Evolutionary conservation across 495 filamentous ascomycete genomes (phyloP), one percentile per base, ranked within the genome.

Genomic region (Penicillium alfredii): DNA sequence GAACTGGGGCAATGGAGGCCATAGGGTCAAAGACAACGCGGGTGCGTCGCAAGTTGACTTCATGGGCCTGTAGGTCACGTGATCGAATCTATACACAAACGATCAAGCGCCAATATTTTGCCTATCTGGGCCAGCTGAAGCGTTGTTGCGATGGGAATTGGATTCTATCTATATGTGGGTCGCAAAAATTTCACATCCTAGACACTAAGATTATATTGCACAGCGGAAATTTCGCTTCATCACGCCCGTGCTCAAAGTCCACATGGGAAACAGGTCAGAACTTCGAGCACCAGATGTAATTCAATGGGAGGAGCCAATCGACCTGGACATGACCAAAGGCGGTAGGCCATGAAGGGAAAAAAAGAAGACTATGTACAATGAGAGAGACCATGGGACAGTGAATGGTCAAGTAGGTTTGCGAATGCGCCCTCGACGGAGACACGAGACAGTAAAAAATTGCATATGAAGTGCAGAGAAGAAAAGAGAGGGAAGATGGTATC

Each of bases 331-430:
- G 38, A 22, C 34, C 51, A 47, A 33, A 35, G 14, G 22, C 35
- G 30, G 33, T 20, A 39, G 44, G 9, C 25, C 40, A 21, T 35
- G 26, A 32, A 35, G 24, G 27, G 30, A 35, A 24, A 41, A 38
- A 26, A 43, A 47, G 26, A 21, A 22, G 43, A 49, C 40, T 59
- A 61, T 59, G 43, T 60, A 60, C 50, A 55, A 49, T 22, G 43
- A 50, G 38, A 51, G 47, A 51, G 22, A 39, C 16, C 22, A 30
- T 27, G 41, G 30, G 19, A 26, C 26, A 28, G 6, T 22, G 8
- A 20, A 30, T 7, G 21, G 40, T 17, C 40, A 38, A 12, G 14
- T 36, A 19, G 33, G 35, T 43, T 47, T 44, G 43, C 29, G 30
- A 37, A 51, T 42, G 37, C 47, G 49, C 41, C 46, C 42, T 53